A percentile compares a stretch with the other conserved stretches of the same genome.
These are phyloP conservation scores for Aspergillus incahuasiensis DNA, from an alignment of 495 filamentous ascomycete species.

Conservation along the genomic window DNA sequence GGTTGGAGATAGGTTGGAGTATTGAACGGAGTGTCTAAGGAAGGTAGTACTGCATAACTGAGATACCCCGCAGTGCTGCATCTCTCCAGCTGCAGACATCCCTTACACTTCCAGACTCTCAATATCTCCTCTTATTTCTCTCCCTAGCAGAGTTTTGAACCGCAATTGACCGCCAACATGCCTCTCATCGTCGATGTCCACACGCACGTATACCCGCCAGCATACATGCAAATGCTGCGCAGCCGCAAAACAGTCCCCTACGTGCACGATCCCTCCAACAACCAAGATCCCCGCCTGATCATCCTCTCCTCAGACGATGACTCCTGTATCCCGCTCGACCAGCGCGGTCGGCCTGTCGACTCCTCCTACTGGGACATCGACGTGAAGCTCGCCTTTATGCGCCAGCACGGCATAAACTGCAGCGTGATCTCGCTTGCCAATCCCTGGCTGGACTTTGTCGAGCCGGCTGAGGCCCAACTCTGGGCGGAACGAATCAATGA, in stretches of 20 bases:
- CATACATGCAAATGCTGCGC: slow-evolving; percentile 76
- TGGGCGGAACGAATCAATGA: slow-evolving; percentile 68
- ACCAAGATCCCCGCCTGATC: slow-evolving; percentile 62
- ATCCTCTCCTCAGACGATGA: slow-evolving; percentile 66
- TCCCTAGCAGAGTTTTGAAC: not conserved
- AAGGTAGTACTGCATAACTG: not conserved
- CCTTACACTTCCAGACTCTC: not conserved
- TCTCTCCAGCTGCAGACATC: not conserved
- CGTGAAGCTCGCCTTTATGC: slow-evolving; percentile 83
- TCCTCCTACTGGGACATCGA: slow-evolving; percentile 65
- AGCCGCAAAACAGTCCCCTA: slow-evolving; percentile 74
- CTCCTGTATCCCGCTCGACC: slow-evolving; percentile 45
- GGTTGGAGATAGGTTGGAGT: not conserved
- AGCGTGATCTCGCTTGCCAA: slow-evolving; percentile 91
- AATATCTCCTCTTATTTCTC: not conserved
- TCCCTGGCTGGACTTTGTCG: slow-evolving; percentile 90
- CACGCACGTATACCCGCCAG: slow-evolving; percentile 88
- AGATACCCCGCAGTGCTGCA: not conserved
- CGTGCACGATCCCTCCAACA: slow-evolving; percentile 61
- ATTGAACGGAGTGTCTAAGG: not conserved
- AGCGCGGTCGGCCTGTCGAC: slow-evolving; percentile 69
- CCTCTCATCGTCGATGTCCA: slow-evolving; percentile 75
- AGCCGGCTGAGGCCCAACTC: slow-evolving; percentile 52
- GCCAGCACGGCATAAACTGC: slow-evolving; percentile 70
- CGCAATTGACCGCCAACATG: slow-evolving; percentile 13